Conservation (phyloP, 495 filamentous ascomycete species). For the Aspergillus ostianus region DNA sequence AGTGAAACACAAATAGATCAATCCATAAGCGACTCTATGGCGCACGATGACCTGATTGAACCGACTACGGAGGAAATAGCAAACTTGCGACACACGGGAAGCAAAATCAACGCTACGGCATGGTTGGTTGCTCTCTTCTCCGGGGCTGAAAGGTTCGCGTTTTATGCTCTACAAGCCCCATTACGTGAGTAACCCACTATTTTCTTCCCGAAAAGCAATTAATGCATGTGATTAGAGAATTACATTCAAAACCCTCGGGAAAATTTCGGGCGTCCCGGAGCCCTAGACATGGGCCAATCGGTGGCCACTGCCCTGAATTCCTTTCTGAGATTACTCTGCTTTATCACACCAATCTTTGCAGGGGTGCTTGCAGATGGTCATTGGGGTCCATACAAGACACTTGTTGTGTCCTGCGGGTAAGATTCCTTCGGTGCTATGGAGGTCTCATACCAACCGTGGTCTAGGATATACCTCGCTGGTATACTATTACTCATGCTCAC, state of each 20-base stretch:
- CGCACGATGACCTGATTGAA: background rate
- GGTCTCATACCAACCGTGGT: background rate
- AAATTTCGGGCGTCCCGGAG: background rate
- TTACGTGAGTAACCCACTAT: background rate
- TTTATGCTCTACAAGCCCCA: background rate
- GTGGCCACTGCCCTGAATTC: background rate
- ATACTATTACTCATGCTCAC: background rate
- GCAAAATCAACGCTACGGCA: background rate
- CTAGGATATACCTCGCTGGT: background rate
- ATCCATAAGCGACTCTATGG: background rate
- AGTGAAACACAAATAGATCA: background rate
- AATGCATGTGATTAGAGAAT: background rate
- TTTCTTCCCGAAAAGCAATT: background rate
- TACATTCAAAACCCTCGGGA: background rate
- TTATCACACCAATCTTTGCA: background rate
- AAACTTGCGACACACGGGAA: background rate
- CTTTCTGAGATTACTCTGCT: background rate
- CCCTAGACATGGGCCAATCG: slow-evolving; percentile 1
- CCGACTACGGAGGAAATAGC: background rate
- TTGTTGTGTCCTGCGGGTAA: background rate
- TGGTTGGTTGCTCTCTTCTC: background rate
- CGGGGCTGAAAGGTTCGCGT: background rate
- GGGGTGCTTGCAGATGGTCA: background rate
- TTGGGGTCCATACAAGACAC: background rate
- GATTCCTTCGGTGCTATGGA: background rate